Percentiles rank a stretch among this genome's conserved stretches.
Conservation (phyloP, 139 green algal species). For the Mesotaenium endlicherianum region DNA sequence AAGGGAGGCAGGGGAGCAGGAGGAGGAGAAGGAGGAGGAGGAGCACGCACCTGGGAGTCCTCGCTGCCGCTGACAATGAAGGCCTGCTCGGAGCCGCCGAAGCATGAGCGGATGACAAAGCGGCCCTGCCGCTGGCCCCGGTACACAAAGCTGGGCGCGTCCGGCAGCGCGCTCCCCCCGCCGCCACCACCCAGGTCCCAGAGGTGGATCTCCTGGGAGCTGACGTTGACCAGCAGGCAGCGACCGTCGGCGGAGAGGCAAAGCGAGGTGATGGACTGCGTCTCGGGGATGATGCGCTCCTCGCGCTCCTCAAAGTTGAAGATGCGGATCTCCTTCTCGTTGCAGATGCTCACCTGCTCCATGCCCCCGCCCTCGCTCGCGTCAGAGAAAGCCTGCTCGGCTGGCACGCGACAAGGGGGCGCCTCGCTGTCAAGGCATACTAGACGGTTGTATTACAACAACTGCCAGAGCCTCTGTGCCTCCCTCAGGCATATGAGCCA, state of each 20-base stretch:
- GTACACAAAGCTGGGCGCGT: constrained; percentile 30
- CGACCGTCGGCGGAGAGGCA: constrained; percentile 59
- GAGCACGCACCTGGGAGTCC: constrained; percentile 64
- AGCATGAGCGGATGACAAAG: constrained; percentile 83
- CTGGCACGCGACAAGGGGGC: too few species aligned
- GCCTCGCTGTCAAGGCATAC: too few species aligned
- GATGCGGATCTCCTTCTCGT: constrained; percentile 67
- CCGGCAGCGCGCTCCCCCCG: not conserved
- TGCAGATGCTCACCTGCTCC: constrained; percentile 59
- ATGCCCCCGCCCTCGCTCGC: too few species aligned
- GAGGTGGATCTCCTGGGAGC: constrained; percentile 47
- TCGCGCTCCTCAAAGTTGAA: constrained; percentile 56
- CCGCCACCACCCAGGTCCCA: constrained; percentile 37
- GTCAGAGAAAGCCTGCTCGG: too few species aligned
- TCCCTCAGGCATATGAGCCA: too few species aligned
- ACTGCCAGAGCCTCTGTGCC: too few species aligned
- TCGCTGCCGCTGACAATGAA: constrained; percentile 79
- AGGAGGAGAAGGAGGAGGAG: not conserved
- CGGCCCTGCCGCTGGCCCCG: constrained; percentile 57
- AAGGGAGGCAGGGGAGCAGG: not conserved
- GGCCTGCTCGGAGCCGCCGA: constrained; percentile 68
- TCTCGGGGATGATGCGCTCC: constrained; percentile 58
- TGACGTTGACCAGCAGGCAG: constrained; percentile 64
- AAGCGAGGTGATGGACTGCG: constrained; percentile 63
- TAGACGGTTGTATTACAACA: too few species aligned